Evolutionary conservation across 805 yeast species (phyloP).

Genomic region (Cephaloascus albidus): DNA sequence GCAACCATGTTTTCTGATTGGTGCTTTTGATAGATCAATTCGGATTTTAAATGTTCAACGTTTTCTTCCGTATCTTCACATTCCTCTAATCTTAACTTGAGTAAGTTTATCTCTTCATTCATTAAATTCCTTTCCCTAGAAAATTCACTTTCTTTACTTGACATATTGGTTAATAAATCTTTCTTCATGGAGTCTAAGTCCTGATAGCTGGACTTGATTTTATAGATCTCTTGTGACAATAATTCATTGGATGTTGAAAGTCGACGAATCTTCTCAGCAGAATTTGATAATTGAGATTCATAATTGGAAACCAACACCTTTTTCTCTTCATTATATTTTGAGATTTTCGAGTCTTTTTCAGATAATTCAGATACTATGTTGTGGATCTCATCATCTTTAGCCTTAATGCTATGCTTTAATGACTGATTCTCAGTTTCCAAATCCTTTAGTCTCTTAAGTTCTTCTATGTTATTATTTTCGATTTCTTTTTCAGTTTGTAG

Average conservation of each 20-base stretch:
- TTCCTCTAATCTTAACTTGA: conserved; percentile 35
- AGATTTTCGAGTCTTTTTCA: not conserved
- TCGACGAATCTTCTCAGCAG: not conserved
- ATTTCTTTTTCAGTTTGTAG: conserved; percentile 1
- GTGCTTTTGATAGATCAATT: conserved; percentile 13
- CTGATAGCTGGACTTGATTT: conserved; percentile 7
- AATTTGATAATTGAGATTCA: not conserved
- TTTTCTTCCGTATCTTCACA: conserved; percentile 37
- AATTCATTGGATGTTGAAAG: conserved; percentile 1
- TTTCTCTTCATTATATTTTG: not conserved
- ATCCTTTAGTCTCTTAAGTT: not conserved
- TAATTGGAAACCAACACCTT: not conserved
- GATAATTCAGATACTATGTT: not conserved
- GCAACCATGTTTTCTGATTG: not conserved
- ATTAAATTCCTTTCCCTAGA: conserved; percentile 40
- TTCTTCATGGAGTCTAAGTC: conserved; percentile 36
- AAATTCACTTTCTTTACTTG: conserved; percentile 53
- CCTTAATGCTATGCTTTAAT: not conserved
- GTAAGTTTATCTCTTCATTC: conserved; percentile 38
- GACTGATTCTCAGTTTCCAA: conserved; percentile 4
- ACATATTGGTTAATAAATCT: conserved; percentile 60
- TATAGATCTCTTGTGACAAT: conserved; percentile 5
- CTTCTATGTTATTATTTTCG: not conserved
- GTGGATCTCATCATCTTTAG: conserved; percentile 2
- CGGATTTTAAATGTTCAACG: conserved; percentile 31